Percentiles rank a stretch among this genome's conserved stretches.
Conservation (phyloP, 768 basidiomycete genomes). For the Obba rivulosa region DNA sequence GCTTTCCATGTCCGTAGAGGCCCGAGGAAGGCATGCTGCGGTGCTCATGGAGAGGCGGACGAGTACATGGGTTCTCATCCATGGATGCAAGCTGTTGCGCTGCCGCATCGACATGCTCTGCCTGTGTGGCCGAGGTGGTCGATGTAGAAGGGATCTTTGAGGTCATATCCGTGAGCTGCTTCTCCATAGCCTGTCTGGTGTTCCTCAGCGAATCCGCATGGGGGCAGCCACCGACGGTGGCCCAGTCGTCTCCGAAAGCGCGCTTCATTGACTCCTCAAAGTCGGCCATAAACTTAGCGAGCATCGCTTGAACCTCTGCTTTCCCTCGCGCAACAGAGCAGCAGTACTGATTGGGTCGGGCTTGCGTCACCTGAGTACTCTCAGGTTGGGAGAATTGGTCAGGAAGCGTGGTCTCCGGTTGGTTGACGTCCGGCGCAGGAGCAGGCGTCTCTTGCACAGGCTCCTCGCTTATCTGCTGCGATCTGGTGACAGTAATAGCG, state of each 20-base stretch:
- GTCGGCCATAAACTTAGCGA: conserved; percentile 13
- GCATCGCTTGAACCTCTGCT: conserved; percentile 13
- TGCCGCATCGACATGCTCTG: too few relatives aligned
- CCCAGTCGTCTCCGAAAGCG: conserved; percentile 17
- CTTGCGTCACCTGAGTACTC: background rate
- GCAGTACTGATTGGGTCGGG: background rate
- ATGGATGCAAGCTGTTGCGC: too few relatives aligned
- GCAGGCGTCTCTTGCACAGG: background rate
- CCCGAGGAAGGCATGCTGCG: background rate
- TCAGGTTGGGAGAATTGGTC: background rate
- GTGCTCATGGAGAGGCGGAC: too few relatives aligned
- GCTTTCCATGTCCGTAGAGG: too few relatives aligned
- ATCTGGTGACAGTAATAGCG: background rate
- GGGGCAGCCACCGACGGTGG: too few relatives aligned
- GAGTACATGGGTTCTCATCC: background rate
- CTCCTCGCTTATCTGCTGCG: conserved; percentile 1
- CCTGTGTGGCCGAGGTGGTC: background rate
- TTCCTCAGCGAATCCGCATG: too few relatives aligned
- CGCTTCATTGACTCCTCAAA: conserved; percentile 13
- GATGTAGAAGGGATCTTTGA: too few relatives aligned
- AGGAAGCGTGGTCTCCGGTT: background rate
- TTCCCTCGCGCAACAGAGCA: conserved; percentile 14
- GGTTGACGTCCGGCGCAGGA: background rate
- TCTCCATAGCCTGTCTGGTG: too few relatives aligned
- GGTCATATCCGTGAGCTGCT: background rate